phyloP scores from a whole-genome alignment of 306 rosid genomes.

The Medicago lupulina region DNA sequence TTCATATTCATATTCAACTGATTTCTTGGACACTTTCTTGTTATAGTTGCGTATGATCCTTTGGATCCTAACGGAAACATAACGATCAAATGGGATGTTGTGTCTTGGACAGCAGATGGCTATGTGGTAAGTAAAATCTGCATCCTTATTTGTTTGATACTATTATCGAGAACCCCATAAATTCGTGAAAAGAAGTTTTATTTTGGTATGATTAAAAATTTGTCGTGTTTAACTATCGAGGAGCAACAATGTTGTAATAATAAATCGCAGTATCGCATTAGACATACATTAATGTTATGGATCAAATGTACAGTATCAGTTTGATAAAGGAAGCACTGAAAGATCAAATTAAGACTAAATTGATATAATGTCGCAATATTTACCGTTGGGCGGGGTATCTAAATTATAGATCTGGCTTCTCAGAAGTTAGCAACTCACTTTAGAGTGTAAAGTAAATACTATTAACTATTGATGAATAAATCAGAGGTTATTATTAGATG shows the following conservation, averaged over 20 bases:
- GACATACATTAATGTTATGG: too few relatives aligned
- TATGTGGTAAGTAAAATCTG: conserved; percentile 69
- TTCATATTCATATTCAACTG: conserved; percentile 4
- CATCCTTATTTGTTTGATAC: conserved; percentile 1
- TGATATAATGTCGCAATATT: too few relatives aligned
- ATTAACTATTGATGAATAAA: neutral
- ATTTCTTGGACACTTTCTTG: conserved; percentile 32
- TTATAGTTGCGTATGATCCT: conserved; percentile 86
- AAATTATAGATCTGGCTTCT: neutral
- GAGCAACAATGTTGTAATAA: too few relatives aligned
- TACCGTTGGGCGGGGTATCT: too few relatives aligned
- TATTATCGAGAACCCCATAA: too few relatives aligned
- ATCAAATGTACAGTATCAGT: too few relatives aligned
- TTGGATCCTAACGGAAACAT: conserved; percentile 95
- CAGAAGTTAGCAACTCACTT: neutral
- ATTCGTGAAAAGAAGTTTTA: too few relatives aligned
- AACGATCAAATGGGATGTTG: conserved; percentile 89
- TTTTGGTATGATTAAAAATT: too few relatives aligned
- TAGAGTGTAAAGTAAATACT: neutral
- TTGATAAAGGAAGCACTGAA: too few relatives aligned
- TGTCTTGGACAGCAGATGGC: conserved; percentile 98
- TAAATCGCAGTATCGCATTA: too few relatives aligned
- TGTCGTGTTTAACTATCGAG: too few relatives aligned
- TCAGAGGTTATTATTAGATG: neutral
- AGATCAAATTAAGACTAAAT: too few relatives aligned